These are phyloP conservation scores for Leptomonas seymouri DNA, from an alignment of 208 protist genomes.

Conservation along the genomic window DNA sequence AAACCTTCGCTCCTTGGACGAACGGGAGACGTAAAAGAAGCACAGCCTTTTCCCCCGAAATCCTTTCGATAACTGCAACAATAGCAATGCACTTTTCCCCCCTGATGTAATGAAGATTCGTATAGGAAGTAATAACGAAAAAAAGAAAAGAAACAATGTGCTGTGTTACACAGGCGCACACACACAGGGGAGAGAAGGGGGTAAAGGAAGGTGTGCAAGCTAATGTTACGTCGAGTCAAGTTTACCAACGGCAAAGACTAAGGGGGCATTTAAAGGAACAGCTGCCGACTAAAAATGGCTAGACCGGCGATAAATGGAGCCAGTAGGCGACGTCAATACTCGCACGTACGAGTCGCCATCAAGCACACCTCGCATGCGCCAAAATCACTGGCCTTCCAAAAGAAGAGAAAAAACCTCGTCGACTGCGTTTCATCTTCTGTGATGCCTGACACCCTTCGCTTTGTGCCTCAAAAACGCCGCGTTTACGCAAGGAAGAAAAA, in stretches of 20 bases:
- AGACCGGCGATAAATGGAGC: no score
- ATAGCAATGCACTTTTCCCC: not conserved
- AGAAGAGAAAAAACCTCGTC: not conserved
- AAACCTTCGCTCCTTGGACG: not conserved
- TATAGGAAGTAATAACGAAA: not conserved
- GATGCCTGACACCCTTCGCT: not conserved
- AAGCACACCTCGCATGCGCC: no score
- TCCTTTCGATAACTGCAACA: constrained; percentile 15
- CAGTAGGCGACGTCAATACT: no score
- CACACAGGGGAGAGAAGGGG: not conserved
- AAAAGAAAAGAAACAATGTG: not conserved
- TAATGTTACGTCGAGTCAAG: no score
- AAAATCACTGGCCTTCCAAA: not conserved
- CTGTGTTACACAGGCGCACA: not conserved
- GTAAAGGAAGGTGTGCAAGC: not conserved
- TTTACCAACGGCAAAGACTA: no score
- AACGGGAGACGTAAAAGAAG: not conserved
- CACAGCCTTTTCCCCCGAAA: no score
- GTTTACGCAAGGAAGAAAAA: not conserved
- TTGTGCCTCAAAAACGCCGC: not conserved
- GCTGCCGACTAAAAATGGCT: no score
- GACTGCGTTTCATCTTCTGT: no score
- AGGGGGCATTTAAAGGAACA: not conserved
- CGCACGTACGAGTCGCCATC: no score
- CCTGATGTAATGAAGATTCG: not conserved